A percentile compares a stretch with the other conserved stretches of the same genome.
phyloP scores from a whole-genome alignment of 2,329 filamentous ascomycete species.

The Trichoderma arundinaceum region DNA sequence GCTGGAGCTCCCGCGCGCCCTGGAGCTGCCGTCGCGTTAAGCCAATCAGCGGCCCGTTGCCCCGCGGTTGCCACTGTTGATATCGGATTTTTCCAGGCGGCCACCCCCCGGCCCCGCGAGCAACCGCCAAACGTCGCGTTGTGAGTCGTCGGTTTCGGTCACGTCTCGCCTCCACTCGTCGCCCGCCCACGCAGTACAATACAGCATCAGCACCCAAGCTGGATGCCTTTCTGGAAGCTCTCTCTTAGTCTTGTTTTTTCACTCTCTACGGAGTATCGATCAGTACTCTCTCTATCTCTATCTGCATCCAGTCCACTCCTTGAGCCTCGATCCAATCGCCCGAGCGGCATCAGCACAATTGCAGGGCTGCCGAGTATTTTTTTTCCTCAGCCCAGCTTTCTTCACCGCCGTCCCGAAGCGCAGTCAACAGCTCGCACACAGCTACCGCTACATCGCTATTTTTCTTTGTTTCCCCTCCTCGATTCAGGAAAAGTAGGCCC shows the following conservation, averaged over 20 bases:
- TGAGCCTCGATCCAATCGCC: conserved; percentile 17
- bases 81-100: conserved; percentile 35
- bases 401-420: conserved; percentile 25
- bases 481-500: not conserved
- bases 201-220: conserved; percentile 29
- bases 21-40: conserved; percentile 31
- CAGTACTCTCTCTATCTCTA: conserved; percentile 7
- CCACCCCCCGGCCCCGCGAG: conserved; percentile 36
- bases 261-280: conserved; percentile 23
- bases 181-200: conserved; percentile 31
- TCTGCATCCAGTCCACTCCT: conserved; percentile 29
- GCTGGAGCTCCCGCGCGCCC: conserved; percentile 35
- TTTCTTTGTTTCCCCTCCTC: not conserved
- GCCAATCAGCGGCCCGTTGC: conserved; percentile 61
- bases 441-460: not conserved
- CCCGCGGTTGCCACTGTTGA: conserved; percentile 62
- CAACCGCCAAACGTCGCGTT: conserved; percentile 36
- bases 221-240: conserved; percentile 25
- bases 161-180: conserved; percentile 33
- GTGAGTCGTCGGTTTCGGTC: conserved; percentile 34
- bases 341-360: not conserved
- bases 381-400: conserved; percentile 2
- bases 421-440: conserved; percentile 8
- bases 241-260: conserved; percentile 30
- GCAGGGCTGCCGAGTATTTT: conserved; percentile 15